Percentiles rank a stretch among this genome's conserved stretches.
These are phyloP conservation scores for Globisporangium iwayamae DNA, from an alignment of 352 stramenopile species.

Conservation along the genomic window DNA sequence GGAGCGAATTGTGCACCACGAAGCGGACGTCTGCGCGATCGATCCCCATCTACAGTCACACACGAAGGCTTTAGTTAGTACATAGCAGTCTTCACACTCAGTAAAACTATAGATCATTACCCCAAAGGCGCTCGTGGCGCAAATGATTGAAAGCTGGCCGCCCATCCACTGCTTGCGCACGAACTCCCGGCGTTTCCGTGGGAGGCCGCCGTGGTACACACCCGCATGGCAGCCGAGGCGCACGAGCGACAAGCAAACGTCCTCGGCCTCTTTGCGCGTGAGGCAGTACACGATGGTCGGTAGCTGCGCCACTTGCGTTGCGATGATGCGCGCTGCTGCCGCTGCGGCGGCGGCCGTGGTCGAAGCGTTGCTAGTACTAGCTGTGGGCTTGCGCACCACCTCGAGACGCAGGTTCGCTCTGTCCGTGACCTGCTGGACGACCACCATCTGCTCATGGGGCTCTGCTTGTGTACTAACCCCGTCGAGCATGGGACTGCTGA, in stretches of 20 bases:
- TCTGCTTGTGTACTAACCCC: not conserved
- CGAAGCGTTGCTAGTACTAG: not conserved
- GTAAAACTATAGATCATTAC: conserved; percentile 19
- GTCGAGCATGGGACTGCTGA: not conserved
- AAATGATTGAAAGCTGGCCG: conserved; percentile 67
- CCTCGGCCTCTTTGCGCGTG: conserved; percentile 64
- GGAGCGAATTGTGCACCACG: conserved; percentile 70
- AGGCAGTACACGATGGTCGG: conserved; percentile 75
- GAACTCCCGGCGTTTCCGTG: conserved; percentile 54
- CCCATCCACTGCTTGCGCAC: conserved; percentile 80
- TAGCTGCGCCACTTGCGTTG: conserved; percentile 22
- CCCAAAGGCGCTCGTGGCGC: conserved; percentile 74
- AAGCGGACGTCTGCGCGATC: conserved; percentile 72
- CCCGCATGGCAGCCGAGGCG: conserved; percentile 47
- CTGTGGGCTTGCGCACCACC: conserved; percentile 41
- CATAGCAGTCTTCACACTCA: too few species aligned
- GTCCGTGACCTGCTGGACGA: conserved; percentile 67
- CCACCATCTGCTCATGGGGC: conserved; percentile 30
- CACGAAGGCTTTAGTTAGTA: not conserved
- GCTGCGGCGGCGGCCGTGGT: conserved; percentile 1
- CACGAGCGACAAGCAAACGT: conserved; percentile 50
- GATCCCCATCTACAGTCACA: conserved; percentile 65
- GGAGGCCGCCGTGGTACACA: conserved; percentile 69
- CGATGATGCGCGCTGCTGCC: conserved; percentile 38
- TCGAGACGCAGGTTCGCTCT: conserved; percentile 60